Base-by-base conservation (phyloP, 805 yeast species). In the Kazachstania bromeliacearum region DNA sequence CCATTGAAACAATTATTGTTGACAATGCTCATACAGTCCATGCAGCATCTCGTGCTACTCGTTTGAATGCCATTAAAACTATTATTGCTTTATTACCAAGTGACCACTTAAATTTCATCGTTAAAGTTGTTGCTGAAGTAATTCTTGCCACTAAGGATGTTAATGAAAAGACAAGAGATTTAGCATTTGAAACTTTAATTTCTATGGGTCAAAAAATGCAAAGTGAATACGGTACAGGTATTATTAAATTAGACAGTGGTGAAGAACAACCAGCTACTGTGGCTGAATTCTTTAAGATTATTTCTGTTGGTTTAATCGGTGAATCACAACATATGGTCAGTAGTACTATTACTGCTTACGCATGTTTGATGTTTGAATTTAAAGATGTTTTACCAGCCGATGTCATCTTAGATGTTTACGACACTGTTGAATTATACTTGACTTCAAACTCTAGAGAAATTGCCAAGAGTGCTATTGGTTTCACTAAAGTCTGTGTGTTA, bases 301-400 rank as follows among this genome's bases (percentile, higher is more conserved):
- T 89, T 21, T 75, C 89, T 59, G 98, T 96, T 20, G 99, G 98
- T 65, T 68, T 94, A 47, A 96, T 92, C 25, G 96, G 96, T 39
- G 79, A 82, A 45, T 73, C 92, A 21, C 89, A 94, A 24, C 95
- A 89, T 63, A 89, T 89, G 96, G 83, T 92, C 22, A 84, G 95
- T 51, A 96, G 97, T n/a, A 77, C 89, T 2, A 77, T 92, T 48
- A 87, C 95, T 5, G 94, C 96, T 0, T 66, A 89, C 37, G 79
- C 95, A 31, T 79, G 96, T 53, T 64, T 89, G 31, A 69, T 92
- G 27, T 89, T 77, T 60, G 96, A 92, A 61, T 94, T 84, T 63
- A 79, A 79, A 49, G 73, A 73, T 36, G 64, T 67, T 25, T 67
- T 92, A 42, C 73, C 77, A 9, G 49, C 64, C 18, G 79, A 75